A percentile compares a stretch with the other conserved stretches of the same genome.
Conservation (phyloP, 352 stramenopile species). For the Halophytophthora polymorphica region DNA sequence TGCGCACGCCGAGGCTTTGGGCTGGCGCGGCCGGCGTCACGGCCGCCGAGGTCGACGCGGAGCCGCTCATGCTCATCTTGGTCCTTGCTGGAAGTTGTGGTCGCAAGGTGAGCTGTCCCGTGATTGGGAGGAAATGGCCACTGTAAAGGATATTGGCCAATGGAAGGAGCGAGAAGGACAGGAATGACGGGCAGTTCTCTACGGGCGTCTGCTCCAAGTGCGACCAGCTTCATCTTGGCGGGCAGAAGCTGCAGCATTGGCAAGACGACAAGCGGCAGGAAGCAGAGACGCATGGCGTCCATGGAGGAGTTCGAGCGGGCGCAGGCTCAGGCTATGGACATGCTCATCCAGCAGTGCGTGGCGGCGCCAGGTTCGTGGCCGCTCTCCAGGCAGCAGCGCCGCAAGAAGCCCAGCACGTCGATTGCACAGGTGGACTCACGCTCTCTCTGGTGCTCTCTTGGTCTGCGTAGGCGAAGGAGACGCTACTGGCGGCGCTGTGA, state of each 20-base stretch:
- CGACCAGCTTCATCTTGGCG: too few species aligned
- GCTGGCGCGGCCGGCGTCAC: too few species aligned
- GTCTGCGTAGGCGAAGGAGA: background rate
- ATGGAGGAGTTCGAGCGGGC: conserved; percentile 45
- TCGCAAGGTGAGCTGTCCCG: background rate
- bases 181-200: too few species aligned
- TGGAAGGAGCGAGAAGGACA: too few species aligned
- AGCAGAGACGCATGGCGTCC: conserved; percentile 3
- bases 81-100: background rate
- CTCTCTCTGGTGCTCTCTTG: background rate
- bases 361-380: conserved; percentile 3
- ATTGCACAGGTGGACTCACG: background rate
- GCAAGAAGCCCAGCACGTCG: too few species aligned
- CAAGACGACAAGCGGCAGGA: background rate
- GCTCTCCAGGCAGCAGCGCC: background rate
- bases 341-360: conserved; percentile 54
- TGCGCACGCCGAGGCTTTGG: background rate
- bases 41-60: background rate
- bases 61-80: background rate
- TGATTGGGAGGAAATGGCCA: too few species aligned
- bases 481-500: background rate
- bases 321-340: conserved; percentile 53
- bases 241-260: too few species aligned
- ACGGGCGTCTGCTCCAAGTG: too few species aligned
- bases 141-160: too few species aligned